Evolutionary conservation across 495 filamentous ascomycete genomes (phyloP).

Genomic region (Talaromyces wortmannii): DNA sequence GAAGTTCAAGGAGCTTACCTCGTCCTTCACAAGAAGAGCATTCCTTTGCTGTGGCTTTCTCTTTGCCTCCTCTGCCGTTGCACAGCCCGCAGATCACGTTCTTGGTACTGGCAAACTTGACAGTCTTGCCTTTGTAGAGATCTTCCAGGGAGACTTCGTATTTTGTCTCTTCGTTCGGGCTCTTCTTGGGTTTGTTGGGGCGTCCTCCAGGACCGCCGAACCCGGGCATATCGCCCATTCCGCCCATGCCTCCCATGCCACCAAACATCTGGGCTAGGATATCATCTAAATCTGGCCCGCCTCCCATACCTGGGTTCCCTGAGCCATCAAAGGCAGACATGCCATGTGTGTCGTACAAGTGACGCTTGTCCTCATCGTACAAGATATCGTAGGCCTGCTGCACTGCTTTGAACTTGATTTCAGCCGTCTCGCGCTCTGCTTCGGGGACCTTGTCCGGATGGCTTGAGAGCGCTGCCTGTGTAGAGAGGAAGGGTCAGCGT

Average conservation of each 20-base stretch:
- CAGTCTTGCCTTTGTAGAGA: slow-evolving; percentile 96
- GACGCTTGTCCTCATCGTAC: slow-evolving; percentile 87
- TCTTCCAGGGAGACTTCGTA: slow-evolving; percentile 90
- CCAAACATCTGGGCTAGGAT: slow-evolving; percentile 93
- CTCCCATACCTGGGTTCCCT: slow-evolving; percentile 58
- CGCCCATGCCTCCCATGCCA: slow-evolving; percentile 36
- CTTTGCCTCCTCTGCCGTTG: slow-evolving; percentile 86
- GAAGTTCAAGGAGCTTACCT: slow-evolving; percentile 30
- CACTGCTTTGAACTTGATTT: slow-evolving; percentile 83
- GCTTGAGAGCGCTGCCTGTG: slow-evolving; percentile 74
- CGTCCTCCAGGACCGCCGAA: slow-evolving; percentile 44
- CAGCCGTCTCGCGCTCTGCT: slow-evolving; percentile 72
- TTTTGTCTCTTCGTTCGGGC: slow-evolving; percentile 77
- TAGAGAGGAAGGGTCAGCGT: background rate
- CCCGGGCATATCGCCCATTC: slow-evolving; percentile 56
- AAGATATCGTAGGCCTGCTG: slow-evolving; percentile 97
- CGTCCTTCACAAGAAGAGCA: slow-evolving; percentile 78
- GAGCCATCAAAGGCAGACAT: slow-evolving; percentile 85
- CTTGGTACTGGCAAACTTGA: slow-evolving; percentile 89
- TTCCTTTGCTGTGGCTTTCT: slow-evolving; percentile 77
- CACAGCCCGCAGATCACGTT: slow-evolving; percentile 82
- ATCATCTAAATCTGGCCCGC: slow-evolving; percentile 79
- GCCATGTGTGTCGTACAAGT: slow-evolving; percentile 86
- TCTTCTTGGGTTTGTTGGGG: slow-evolving; percentile 57
- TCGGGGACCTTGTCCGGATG: slow-evolving; percentile 97